These are phyloP conservation scores for Trichoderma sp. DNA, from an alignment of 2,329 filamentous ascomycete genomes.

Conservation along the genomic window DNA sequence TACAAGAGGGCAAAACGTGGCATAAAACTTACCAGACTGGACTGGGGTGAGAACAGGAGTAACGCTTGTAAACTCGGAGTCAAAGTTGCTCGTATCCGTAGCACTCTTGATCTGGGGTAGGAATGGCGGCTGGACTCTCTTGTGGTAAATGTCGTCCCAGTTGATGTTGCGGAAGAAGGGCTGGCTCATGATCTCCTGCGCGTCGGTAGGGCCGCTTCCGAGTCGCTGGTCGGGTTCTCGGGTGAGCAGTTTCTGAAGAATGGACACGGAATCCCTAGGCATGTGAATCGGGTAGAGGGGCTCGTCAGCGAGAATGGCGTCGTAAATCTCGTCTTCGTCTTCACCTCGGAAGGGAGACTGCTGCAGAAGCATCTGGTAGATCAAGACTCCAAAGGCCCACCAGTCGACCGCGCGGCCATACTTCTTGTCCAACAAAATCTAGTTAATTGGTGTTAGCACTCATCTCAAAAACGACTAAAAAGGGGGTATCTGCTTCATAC, in stretches of 20 bases:
- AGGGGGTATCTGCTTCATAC: slow-evolving; percentile 46
- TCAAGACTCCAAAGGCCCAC: slow-evolving; percentile 99
- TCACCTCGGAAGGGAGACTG: slow-evolving; percentile 98
- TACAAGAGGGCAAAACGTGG: neutral
- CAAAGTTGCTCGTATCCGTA: slow-evolving; percentile 99
- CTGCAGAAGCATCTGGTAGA: slow-evolving; percentile 99
- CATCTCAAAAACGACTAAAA: neutral
- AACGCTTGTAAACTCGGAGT: slow-evolving; percentile 96
- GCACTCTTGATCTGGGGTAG: slow-evolving; percentile 84
- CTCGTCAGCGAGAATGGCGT: slow-evolving; percentile 95
- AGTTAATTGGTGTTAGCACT: neutral
- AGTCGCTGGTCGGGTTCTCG: slow-evolving; percentile 91
- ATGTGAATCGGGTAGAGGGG: slow-evolving; percentile 98
- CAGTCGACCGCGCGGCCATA: slow-evolving; percentile 97
- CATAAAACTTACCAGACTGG: slow-evolving; percentile 74
- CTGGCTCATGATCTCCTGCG: slow-evolving; percentile 98
- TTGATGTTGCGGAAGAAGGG: slow-evolving; percentile 97
- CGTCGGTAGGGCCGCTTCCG: slow-evolving; percentile 92
- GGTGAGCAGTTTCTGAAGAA: slow-evolving; percentile 94
- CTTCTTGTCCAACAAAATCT: slow-evolving; percentile 97
- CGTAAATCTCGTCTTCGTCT: slow-evolving; percentile 99
- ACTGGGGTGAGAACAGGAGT: slow-evolving; percentile 96
- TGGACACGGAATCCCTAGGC: slow-evolving; percentile 95
- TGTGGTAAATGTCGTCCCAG: slow-evolving; percentile 98
- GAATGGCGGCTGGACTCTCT: slow-evolving; percentile 86